phyloP scores from a whole-genome alignment of 2,329 filamentous ascomycete species.

The Stachybotrys elegans region DNA sequence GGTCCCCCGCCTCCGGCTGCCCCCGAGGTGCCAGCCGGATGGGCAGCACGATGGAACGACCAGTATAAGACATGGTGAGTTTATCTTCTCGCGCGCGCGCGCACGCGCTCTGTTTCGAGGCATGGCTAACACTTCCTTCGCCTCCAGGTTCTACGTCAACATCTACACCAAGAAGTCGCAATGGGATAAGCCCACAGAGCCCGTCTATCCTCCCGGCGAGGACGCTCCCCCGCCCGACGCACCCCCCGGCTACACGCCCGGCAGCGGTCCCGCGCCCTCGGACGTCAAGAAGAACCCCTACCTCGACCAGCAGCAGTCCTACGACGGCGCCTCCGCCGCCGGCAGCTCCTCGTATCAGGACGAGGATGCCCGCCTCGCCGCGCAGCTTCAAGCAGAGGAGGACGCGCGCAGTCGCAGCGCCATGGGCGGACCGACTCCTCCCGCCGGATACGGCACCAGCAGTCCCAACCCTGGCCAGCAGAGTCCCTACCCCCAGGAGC shows the following conservation, averaged over 20 bases:
- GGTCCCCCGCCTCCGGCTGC: slow-evolving; percentile 54
- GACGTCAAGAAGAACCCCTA: slow-evolving; percentile 71
- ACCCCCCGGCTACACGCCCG: slow-evolving; percentile 61
- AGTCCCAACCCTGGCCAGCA: slow-evolving; percentile 18
- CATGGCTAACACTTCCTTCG: slow-evolving; percentile 9
- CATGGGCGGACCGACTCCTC: slow-evolving; percentile 22
- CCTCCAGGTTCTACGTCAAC: slow-evolving; percentile 80
- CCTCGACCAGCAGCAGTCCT: slow-evolving; percentile 35
- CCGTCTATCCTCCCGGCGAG: slow-evolving; percentile 49
- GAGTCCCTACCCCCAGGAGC: slow-evolving; percentile 28
- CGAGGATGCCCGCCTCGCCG: slow-evolving; percentile 70
- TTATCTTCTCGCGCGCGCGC: not conserved
- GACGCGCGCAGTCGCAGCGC: slow-evolving; percentile 50
- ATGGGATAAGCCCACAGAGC: slow-evolving; percentile 78
- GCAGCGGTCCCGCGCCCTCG: slow-evolving; percentile 30
- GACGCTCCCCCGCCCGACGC: slow-evolving; percentile 47
- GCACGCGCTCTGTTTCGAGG: slow-evolving; percentile 9
- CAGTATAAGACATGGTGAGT: slow-evolving; percentile 79
- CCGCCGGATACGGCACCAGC: slow-evolving; percentile 25
- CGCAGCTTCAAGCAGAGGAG: slow-evolving; percentile 79
- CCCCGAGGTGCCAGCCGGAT: slow-evolving; percentile 63
- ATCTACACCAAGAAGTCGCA: slow-evolving; percentile 81
- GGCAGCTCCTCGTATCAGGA: slow-evolving; percentile 32
- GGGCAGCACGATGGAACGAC: slow-evolving; percentile 80
- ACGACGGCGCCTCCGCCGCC: slow-evolving; percentile 25